Evolutionary conservation across 768 basidiomycete species (phyloP), one percentile per base, ranked within the genome.

Genomic region (Kwoniella dejecticola): DNA sequence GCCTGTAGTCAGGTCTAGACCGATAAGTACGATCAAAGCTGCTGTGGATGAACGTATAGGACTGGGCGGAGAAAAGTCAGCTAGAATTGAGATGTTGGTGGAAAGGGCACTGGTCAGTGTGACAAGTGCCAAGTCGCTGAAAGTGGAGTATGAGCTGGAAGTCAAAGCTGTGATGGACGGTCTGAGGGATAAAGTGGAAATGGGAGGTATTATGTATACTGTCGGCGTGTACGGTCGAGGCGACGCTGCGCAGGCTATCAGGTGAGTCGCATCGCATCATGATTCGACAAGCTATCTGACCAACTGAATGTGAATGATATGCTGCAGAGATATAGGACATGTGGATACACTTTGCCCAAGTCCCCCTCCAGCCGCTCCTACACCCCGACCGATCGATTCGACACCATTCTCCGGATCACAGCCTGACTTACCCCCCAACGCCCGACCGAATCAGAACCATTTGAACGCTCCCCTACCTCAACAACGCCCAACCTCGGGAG

Each of bases 81-180:
- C 88, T 66, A 81, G 83, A 67, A 83, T 96, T 30, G 69, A 75
- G 2, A 66, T 79, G 68, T 50, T 57, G 12, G 57, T 75, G 12
- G 85, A 86, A 24, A 89, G 91, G 68, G 88, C 88, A 12, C 87
- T 89, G 7, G 87, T 90, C 26, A 88, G 91, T 10, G 81, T 93
- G 66, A 90, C 87, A 57, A 84, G 88, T 10, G 92, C 70, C 2
- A 74, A 68, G 46, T 50, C 67, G 46, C 88, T 95, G 57, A 91
- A 94, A 71, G 87, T 95, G 47, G 88, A 85, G 0, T 95, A 94
- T 77, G 83, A 84, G 48, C 81, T 94, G 42, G 82, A 82, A 31
- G 87, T 92, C 55, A 89, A 86, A 77, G 91, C 90, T 1, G 82
- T 89, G 49, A 84, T 90, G 80, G 89, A 87, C 38, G 84, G 84